Conservation (phyloP, 2,329 filamentous ascomycete species). For the Colletotrichum sidae region DNA sequence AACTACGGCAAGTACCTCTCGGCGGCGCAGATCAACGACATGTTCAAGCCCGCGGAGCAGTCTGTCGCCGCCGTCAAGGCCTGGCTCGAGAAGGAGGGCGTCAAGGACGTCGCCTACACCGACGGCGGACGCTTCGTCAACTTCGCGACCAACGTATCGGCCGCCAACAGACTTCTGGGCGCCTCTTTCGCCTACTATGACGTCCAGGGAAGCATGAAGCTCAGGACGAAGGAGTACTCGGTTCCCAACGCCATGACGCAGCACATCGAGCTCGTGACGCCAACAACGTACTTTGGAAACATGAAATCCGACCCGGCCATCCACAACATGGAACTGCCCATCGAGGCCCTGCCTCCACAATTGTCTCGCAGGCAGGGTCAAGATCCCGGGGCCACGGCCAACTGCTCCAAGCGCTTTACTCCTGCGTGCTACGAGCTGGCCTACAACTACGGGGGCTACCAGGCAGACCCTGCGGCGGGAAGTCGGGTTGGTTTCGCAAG, state of each 20-base stretch:
- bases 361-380: slow-evolving; percentile 20
- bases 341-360: slow-evolving; percentile 8
- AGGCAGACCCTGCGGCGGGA: slow-evolving; percentile 54
- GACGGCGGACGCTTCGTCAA: slow-evolving; percentile 43
- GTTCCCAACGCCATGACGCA: slow-evolving; percentile 48
- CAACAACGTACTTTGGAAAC: slow-evolving; percentile 59
- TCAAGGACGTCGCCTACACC: slow-evolving; percentile 35
- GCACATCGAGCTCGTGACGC: slow-evolving; percentile 58
- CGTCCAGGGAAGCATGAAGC: slow-evolving; percentile 50
- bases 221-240: slow-evolving; percentile 44
- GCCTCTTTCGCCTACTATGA: slow-evolving; percentile 57
- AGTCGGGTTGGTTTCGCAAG: slow-evolving; percentile 62
- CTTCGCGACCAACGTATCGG: slow-evolving; percentile 49
- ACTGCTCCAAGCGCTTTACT: slow-evolving; percentile 51
- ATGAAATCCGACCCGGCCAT: slow-evolving; percentile 35
- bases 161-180: slow-evolving; percentile 52
- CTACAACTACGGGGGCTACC: slow-evolving; percentile 62
- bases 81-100: slow-evolving; percentile 40
- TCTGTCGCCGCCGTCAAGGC: slow-evolving; percentile 39
- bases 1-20: slow-evolving; percentile 44
- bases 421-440: slow-evolving; percentile 59
- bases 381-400: slow-evolving; percentile 37
- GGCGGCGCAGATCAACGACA: slow-evolving; percentile 40
- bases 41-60: slow-evolving; percentile 40
- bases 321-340: slow-evolving; percentile 15